Base-by-base conservation (phyloP, 768 basidiomycete genomes). In the Russula earlei region DNA sequence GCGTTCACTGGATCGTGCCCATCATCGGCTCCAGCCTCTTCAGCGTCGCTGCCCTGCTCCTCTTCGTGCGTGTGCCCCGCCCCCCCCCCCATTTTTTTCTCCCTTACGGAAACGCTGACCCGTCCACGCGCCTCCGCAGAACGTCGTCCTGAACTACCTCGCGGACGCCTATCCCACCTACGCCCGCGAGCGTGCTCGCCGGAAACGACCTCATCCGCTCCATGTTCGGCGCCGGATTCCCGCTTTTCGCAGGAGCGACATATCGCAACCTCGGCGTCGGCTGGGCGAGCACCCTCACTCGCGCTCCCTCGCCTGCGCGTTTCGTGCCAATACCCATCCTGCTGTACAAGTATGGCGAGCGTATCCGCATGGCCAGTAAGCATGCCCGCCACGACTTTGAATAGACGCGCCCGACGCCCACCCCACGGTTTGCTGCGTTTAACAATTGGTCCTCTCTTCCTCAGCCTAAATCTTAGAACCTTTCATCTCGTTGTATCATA, bases 1-100 rank as follows among this genome's bases (percentile, higher is more conserved):
- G 54, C 52, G 55, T 72, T 0, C 69, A 67, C 47, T 71, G 71
- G 71, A 72, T 72, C 37, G 67, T 66, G 1, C 69, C 71, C 27
- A 59, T 69, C 52, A 65, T 72, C 51, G 70, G 67, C 14, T 67
- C 69, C 6, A 60, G 66, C 17, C 58, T 71, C n/a, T 71, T 69
- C 59, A 57, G 65, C 37, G 59, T 67, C 4, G 68, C 69, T 17
- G 63, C 69, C 19, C 68, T 67, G 55, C 65, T 70, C 43, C 65
- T 65, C 48, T 71, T 72, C 29, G 60, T 61, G 34, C 40, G 60
- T 54, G 0, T 36, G 29, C 1, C 0, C 63, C 62, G 65, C 49
- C 63, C 62, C 12, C 55, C 62, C 1, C 58, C 67, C 14, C 64
- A 60, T 58, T 63, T 40, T 42, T n/a, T n/a, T n/a, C n/a, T n/a